Evolutionary conservation across 73 alveolate species (phyloP).

Genomic region (Tetrahymena thermophila): DNA sequence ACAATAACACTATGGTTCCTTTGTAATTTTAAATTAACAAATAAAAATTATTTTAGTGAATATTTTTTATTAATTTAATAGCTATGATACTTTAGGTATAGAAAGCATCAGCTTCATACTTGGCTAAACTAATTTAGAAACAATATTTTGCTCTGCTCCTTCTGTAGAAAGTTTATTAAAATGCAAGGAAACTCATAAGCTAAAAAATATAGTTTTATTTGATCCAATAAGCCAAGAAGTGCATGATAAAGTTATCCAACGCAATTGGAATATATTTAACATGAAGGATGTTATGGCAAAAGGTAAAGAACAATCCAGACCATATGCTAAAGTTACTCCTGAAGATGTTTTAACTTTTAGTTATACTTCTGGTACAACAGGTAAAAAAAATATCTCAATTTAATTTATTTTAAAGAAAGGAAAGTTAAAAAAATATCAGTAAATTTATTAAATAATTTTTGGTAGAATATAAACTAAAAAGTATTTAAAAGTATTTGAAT

Average conservation of each 20-base stretch:
- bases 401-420: not conserved
- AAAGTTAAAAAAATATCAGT: not conserved
- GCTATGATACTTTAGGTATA: slow-evolving; percentile 37
- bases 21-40: slow-evolving; percentile 27
- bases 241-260: not conserved
- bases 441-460: too few species aligned
- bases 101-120: slow-evolving; percentile 28
- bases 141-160: slow-evolving; percentile 12
- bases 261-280: not conserved
- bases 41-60: not conserved
- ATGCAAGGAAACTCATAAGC: not conserved
- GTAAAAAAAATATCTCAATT: slow-evolving; percentile 11
- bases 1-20: slow-evolving; percentile 57
- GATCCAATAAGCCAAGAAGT: slow-evolving; percentile 1
- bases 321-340: slow-evolving; percentile 24
- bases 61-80: not conserved
- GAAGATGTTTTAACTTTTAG: slow-evolving; percentile 66
- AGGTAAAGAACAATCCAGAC: not conserved
- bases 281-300: slow-evolving; percentile 2
- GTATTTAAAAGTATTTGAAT: too few species aligned
- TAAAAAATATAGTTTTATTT: slow-evolving; percentile 12
- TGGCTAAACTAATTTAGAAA: slow-evolving; percentile 27
- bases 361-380: slow-evolving; percentile 98
- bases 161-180: slow-evolving; percentile 10
- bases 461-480: not conserved